Evolutionary conservation across 805 yeast genomes (phyloP), one percentile per base, ranked within the genome.

Genomic region (Tetrapisispora phaffii): DNA sequence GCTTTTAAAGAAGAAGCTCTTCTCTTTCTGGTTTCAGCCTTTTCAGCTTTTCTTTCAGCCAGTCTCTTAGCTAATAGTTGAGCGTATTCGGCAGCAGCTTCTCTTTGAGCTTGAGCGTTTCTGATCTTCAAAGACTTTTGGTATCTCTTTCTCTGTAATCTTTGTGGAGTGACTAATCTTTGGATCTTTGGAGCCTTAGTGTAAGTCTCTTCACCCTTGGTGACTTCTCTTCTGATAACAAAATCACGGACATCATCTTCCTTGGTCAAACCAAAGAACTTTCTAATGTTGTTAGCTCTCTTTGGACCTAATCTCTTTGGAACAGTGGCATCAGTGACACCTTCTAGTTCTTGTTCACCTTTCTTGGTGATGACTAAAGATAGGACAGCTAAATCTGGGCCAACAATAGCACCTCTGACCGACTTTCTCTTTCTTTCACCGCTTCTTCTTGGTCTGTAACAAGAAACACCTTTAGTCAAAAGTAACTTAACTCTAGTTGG

Each of bases 391-490:
- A 93, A 79, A 77, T 93, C 98, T 71, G 84, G 80, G 71, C 86
- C 95, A 65, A 93, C 96, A 68, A 93, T 93, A 78, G 97, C 90
- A 73, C 98, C 98, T 81, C 97, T 89, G 68, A 93, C 97, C 57
- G 96, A 86, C 85, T 93, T 93, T 82, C 98, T 89, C 95, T 93
- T 93, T 80, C 98, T 86, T 82, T 93, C 98, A 83, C 98, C 98
- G 59, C 74, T 69, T 79, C 97, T 87, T 82, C 98, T 93, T 74
- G 96, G 94, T 82, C 98, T 90, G 95, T 93, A 93, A 81, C 97
- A 90, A 65, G 97, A 86, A 79, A 77, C 83, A 68, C 90, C 96
- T 76, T 87, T 82, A 63, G 95, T 73, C 70, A 93, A 79, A 70
- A 93, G 80, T 67, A 93, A 82, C 73, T 85, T 88, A 65, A 93